Conservation (phyloP, 495 filamentous ascomycete species). For the Penicillium alfredii region DNA sequence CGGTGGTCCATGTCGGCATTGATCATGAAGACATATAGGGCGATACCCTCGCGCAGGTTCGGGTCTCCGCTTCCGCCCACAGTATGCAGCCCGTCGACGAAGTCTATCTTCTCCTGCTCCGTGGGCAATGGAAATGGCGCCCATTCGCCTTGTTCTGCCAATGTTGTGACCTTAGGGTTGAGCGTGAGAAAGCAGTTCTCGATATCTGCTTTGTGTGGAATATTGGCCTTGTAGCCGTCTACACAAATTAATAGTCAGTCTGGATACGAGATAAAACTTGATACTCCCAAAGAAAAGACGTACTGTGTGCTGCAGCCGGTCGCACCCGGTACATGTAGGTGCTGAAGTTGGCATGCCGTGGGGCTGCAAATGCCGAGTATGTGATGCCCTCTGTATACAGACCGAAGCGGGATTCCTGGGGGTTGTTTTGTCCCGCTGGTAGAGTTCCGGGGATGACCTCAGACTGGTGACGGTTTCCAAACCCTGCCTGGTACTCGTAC, state of each 20-base stretch:
- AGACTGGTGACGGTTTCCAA: conserved; percentile 35
- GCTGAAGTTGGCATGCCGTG: conserved; percentile 34
- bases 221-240: conserved; percentile 32
- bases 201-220: conserved; percentile 32
- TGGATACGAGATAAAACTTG: background rate
- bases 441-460: conserved; percentile 39
- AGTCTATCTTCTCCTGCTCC: conserved; percentile 32
- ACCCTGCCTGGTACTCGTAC: conserved; percentile 37
- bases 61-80: conserved; percentile 35
- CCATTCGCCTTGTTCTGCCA: conserved; percentile 38
- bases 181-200: conserved; percentile 37
- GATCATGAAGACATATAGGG: conserved; percentile 33
- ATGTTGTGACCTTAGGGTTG: conserved; percentile 33
- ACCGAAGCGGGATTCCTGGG: conserved; percentile 33
- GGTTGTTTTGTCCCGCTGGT: conserved; percentile 38
- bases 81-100: conserved; percentile 36
- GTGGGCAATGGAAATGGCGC: conserved; percentile 34
- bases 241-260: background rate
- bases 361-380: conserved; percentile 46
- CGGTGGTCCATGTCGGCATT: conserved; percentile 30
- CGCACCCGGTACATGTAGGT: conserved; percentile 39
- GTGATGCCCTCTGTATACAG: conserved; percentile 58
- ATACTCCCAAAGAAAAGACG: conserved; percentile 10
- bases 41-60: conserved; percentile 32
- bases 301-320: conserved; percentile 38